Evolutionary conservation across 768 basidiomycete species (phyloP).

Genomic region (Russula sp.): DNA sequence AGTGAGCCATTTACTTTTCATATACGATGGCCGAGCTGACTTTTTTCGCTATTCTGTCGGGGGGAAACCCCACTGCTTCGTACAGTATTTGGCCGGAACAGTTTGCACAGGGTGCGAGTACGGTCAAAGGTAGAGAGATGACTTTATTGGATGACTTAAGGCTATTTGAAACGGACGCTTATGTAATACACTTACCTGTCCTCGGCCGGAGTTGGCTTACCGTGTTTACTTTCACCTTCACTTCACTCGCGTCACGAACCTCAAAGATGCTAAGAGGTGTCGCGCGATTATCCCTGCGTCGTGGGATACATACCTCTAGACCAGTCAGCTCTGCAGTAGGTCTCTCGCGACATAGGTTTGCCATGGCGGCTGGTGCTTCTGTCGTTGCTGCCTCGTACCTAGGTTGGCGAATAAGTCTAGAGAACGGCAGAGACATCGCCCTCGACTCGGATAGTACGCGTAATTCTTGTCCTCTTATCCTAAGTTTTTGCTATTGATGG

Average conservation of each 20-base stretch:
- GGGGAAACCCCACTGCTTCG: background rate
- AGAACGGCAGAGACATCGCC: conserved; percentile 29
- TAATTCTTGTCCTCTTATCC: no score
- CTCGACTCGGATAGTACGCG: conserved; percentile 31
- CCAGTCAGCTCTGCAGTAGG: conserved; percentile 6
- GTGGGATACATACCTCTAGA: conserved; percentile 25
- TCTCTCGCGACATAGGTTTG: conserved; percentile 27
- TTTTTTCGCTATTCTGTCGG: background rate
- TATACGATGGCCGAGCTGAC: background rate
- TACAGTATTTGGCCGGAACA: background rate
- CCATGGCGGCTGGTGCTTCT: conserved; percentile 35
- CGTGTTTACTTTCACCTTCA: background rate
- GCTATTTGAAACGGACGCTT: background rate
- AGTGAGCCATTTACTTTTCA: background rate
- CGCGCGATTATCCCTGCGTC: conserved; percentile 20
- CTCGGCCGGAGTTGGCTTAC: background rate
- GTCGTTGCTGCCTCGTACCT: conserved; percentile 37
- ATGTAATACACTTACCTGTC: background rate
- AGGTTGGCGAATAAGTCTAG: conserved; percentile 35
- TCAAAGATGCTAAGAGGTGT: conserved; percentile 26
- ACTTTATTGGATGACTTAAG: background rate
- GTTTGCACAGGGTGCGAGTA: background rate
- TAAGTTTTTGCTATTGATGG: conserved; percentile 10
- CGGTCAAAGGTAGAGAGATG: background rate
- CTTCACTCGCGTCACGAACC: background rate